Conservation (phyloP, 441 rosid genomes). For the Bocquillonia castaneifolia region DNA sequence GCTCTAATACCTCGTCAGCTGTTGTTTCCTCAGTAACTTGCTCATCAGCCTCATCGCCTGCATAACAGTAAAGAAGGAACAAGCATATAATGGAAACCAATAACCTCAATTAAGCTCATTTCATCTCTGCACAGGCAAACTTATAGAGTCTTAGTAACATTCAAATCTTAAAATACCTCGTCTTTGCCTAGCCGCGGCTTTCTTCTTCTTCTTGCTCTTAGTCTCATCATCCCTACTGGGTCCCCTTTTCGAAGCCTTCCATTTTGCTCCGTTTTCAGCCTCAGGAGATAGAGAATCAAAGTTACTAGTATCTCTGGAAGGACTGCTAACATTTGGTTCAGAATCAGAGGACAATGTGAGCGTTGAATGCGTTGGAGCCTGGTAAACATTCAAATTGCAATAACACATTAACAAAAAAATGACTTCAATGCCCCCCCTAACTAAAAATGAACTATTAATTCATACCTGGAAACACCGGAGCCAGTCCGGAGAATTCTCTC, state of each 20-base stretch:
- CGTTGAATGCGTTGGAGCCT: constrained; percentile 54
- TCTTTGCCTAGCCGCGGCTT: constrained; percentile 8
- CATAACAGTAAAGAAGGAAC: constrained; percentile 18
- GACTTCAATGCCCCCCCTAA: not conserved
- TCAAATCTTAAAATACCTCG: constrained; percentile 31
- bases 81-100: not conserved
- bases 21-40: constrained; percentile 22
- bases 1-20: constrained; percentile 30
- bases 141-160: not conserved
- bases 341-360: constrained; percentile 55
- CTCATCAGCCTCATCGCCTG: constrained; percentile 32
- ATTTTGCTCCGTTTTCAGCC: constrained; percentile 23
- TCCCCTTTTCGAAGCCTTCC: constrained; percentile 28
- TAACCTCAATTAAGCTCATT: not conserved
- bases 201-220: constrained; percentile 28
- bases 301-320: constrained; percentile 29
- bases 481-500: constrained; percentile 92
- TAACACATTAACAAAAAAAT: not conserved
- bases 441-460: not conserved
- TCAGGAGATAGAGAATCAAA: constrained; percentile 28
- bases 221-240: constrained; percentile 28
- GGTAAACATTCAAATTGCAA: constrained; percentile 15
- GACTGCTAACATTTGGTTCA: constrained; percentile 37
- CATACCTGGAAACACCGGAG: constrained; percentile 64
- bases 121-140: too few species aligned